Conservation (phyloP, 257 asterid genomes). For the Anisodus tanguticus region DNA sequence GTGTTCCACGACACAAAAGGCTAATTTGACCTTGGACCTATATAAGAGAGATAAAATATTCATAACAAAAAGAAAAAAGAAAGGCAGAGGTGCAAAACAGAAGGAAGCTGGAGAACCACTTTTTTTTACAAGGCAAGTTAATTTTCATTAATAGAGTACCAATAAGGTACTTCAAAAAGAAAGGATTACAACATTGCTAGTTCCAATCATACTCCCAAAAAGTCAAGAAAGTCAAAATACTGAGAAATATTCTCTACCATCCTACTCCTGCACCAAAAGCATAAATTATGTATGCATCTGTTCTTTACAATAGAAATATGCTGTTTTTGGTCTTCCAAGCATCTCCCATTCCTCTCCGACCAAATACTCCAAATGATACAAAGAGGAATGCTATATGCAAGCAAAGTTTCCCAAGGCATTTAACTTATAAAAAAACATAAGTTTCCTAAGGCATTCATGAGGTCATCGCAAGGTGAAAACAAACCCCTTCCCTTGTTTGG, state of each 20-base stretch:
- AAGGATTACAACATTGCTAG: background rate
- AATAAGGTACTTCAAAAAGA: background rate
- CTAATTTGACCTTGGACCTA: conserved; percentile 99
- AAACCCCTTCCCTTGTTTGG: background rate
- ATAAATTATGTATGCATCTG: background rate
- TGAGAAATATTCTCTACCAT: background rate
- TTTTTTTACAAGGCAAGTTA: background rate
- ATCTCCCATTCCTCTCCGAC: background rate
- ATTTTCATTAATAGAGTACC: background rate
- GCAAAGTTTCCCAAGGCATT: background rate
- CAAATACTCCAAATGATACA: background rate
- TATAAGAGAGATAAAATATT: conserved; percentile 37
- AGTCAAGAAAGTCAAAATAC: background rate
- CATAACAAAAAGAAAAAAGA: conserved; percentile 25
- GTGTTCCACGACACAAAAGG: conserved; percentile 67
- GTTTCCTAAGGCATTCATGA: background rate
- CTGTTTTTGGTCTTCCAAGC: background rate
- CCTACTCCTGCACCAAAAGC: background rate
- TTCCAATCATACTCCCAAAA: background rate
- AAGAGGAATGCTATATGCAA: background rate
- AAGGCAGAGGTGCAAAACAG: background rate
- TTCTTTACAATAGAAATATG: background rate
- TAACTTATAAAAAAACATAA: too few species aligned
- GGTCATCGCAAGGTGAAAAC: conserved; percentile 3
- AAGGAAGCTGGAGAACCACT: background rate